phyloP scores from a whole-genome alignment of 768 basidiomycete genomes.

The Terana coerulea region DNA sequence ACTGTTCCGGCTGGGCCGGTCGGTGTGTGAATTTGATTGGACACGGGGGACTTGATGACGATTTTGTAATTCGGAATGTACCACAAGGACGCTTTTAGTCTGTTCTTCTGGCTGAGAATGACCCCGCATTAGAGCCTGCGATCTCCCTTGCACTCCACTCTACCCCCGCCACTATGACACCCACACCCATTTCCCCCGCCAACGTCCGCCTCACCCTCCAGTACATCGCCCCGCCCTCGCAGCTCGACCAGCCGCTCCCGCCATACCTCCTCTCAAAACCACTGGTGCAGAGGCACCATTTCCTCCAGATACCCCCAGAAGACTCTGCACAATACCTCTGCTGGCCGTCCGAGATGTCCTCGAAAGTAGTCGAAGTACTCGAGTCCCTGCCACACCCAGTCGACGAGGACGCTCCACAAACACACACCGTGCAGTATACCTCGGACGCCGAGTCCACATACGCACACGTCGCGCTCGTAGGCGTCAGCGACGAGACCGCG shows the following conservation, averaged over 20 bases:
- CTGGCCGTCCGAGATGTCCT: constrained; percentile 49
- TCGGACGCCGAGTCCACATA: constrained; percentile 49
- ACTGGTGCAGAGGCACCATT: constrained; percentile 61
- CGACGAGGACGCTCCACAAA: constrained; percentile 24
- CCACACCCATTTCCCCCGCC: constrained; percentile 33
- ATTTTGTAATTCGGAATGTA: constrained; percentile 1
- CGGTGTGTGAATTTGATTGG: constrained; percentile 14
- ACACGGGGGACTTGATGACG: neutral
- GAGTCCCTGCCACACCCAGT: constrained; percentile 32
- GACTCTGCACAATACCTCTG: constrained; percentile 55
- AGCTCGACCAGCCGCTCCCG: constrained; percentile 48
- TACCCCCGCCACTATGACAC: constrained; percentile 27
- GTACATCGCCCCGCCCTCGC: constrained; percentile 52
- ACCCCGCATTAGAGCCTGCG: neutral
- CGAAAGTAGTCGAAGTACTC: constrained; percentile 40
- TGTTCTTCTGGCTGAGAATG: neutral
- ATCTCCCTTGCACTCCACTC: constrained; percentile 4
- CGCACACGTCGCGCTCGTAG: constrained; percentile 44
- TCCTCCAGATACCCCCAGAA: constrained; percentile 51
- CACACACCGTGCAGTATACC: constrained; percentile 34
- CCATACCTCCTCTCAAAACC: constrained; percentile 55
- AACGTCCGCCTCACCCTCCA: constrained; percentile 47
- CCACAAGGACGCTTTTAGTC: neutral
- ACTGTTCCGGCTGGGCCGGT: neutral
- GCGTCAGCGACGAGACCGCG: constrained; percentile 25